Evolutionary conservation across 495 filamentous ascomycete genomes (phyloP), one percentile per base, ranked within the genome.

Genomic region (Daldinia childiae): DNA sequence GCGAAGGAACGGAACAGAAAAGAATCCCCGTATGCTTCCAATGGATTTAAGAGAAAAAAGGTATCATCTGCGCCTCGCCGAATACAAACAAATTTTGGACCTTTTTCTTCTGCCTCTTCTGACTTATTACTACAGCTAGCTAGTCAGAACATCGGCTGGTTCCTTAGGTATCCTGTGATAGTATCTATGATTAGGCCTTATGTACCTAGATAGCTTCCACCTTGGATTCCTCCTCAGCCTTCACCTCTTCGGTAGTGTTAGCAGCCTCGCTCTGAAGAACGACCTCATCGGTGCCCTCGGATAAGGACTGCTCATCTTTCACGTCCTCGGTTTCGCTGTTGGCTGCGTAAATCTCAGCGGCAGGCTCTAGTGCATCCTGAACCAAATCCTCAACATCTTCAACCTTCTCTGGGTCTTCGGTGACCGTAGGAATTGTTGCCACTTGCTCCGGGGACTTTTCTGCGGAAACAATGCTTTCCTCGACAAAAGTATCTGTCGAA

Each of bases 51-150:
- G 19, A 66, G 55, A 64, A 66, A 69, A 74, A 67, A 74, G 67
- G 71, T 74, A 74, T 74, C 71, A 74, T 71, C 67, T 71, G 67
- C 71, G 71, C 71, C 66, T 54, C 51, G 65, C 66, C 71, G 58
- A 73, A 73, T 69, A 69, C 71, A 69, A 73, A 50, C 61, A 62
- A 69, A 66, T 39, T 55, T 61, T 29, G 19, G 43, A 48, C 43
- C 39, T 21, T 52, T 57, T 62, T 32, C 29, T 56, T 19, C 45
- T 15, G 19, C 56, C 21, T 39, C 64, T 36, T 29, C 43, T 30
- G 39, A 17, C 12, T 19, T 45, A 21, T 32, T 62, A 58, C 27
- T 32, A 12, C 26, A 30, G 41, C 51, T 32, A 54, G 24, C 24
- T 17, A 24, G 12, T 15, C 50, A 54, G 43, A 54, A 45, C 14